phyloP scores from a whole-genome alignment of 805 yeast genomes.

The Hanseniaspora pseudoguilliermondii region DNA sequence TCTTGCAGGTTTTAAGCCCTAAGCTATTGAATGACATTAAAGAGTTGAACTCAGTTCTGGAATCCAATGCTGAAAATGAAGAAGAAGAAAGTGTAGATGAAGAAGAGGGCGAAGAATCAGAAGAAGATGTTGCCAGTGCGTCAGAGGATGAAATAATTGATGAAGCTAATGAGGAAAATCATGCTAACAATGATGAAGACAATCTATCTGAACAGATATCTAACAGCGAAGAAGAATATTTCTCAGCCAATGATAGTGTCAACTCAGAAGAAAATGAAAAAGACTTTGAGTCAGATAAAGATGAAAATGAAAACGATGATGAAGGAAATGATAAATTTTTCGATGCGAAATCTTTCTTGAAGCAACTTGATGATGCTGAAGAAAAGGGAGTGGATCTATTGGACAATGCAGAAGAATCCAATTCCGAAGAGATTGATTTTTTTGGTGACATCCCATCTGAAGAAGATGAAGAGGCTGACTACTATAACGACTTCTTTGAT shows the following conservation, averaged over 20 bases:
- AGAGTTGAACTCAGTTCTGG: slow-evolving; percentile 29
- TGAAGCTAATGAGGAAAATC: slow-evolving; percentile 17
- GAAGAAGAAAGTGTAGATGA: slow-evolving; percentile 20
- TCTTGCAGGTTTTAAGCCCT: slow-evolving; percentile 66
- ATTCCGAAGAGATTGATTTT: slow-evolving; percentile 32
- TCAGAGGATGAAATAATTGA: slow-evolving; percentile 15
- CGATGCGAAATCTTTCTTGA: slow-evolving; percentile 17
- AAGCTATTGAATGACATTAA: slow-evolving; percentile 47
- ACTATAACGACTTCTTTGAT: slow-evolving; percentile 58
- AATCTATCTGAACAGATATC: slow-evolving; percentile 16
- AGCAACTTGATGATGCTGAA: slow-evolving; percentile 22
- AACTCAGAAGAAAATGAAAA: slow-evolving; percentile 21
- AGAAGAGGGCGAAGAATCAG: slow-evolving; percentile 16
- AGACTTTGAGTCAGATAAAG: slow-evolving; percentile 22
- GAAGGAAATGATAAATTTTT: slow-evolving; percentile 20
- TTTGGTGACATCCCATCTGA: slow-evolving; percentile 41
- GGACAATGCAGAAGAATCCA: slow-evolving; percentile 22
- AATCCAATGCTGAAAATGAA: slow-evolving; percentile 18
- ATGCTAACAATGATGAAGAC: slow-evolving; percentile 18
- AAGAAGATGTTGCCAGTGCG: slow-evolving; percentile 2
- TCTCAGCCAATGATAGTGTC: slow-evolving; percentile 18
- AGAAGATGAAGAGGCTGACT: slow-evolving; percentile 45
- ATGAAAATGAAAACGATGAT: slow-evolving; percentile 19
- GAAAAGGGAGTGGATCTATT: slow-evolving; percentile 22
- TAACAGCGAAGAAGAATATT: slow-evolving; percentile 19